Evolutionary conservation across 2,329 filamentous ascomycete genomes (phyloP), one percentile per base, ranked within the genome.

Genomic region (Colletotrichum salicis): DNA sequence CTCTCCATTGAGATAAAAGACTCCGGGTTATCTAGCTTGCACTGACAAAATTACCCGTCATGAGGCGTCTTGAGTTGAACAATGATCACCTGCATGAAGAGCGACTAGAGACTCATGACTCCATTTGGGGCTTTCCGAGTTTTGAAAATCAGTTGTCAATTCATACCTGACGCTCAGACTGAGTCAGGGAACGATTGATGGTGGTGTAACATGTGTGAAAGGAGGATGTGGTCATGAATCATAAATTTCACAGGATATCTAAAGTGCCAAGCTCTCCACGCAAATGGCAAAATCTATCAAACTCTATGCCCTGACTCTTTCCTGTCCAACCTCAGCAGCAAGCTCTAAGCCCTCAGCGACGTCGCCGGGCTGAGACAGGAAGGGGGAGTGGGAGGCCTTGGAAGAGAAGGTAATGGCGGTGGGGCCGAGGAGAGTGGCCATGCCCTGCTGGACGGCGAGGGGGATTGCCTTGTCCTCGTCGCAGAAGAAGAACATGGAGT

Each of bases 401-500:
- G 48, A 35, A 15, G 54, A 59, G 31, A 45, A 60, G 41, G 41
- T 60, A 41, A 70, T 54, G 61, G 54, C 67, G 24, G 59, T 70
- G n/a, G 67, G 61, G 13, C 67, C 67, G n/a, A 70, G 67, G 19
- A 51, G 35, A 19, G 33, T 71, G 68, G 76, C 77, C 74, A 78
- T 76, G 7, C 69, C 66, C 12, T 74, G 45, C 48, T 79, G 77
- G 1, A 76, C 70, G 0, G 54, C 55, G 0, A 75, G 37, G 7
- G 74, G 71, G 0, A 78, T 41, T 4, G 76, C 78, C 35, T 78
- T 72, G 58, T 78, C 78, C 0, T 76, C 67, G 2, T 76, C 74
- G 37, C 75, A 77, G 37, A 76, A 74, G 56, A 78, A 75, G 67
- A 73, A 79, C 69, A 75, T 74, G 48, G 63, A 75, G 35, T 76